Evolutionary conservation across 2,329 filamentous ascomycete genomes (phyloP).

Genomic region (Laburnicola sp.): DNA sequence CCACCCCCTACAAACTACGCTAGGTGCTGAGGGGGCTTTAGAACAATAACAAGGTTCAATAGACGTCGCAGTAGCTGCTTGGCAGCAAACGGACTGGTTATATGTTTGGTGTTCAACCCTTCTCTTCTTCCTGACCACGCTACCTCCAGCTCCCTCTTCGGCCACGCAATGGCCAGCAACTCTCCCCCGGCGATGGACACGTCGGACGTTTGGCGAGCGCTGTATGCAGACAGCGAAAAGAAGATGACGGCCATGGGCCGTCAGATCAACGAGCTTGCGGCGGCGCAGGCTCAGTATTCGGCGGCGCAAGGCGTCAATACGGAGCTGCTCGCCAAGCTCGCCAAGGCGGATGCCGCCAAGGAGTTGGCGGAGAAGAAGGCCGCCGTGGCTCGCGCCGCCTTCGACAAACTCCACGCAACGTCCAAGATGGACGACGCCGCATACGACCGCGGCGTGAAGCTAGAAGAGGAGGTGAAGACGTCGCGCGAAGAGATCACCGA

Average conservation of each 20-base stretch:
- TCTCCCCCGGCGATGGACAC: neutral
- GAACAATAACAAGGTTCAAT: too few relatives aligned
- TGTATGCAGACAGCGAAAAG: neutral
- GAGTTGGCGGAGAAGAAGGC: neutral
- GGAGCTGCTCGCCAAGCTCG: neutral
- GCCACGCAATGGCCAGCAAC: neutral
- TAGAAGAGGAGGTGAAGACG: neutral
- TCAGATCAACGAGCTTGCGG: neutral
- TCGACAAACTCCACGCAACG: neutral
- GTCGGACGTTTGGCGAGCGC: neutral
- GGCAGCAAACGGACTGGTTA: too few relatives aligned
- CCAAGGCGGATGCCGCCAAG: neutral
- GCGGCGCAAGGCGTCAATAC: neutral
- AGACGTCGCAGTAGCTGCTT: too few relatives aligned
- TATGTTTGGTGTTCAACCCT: too few relatives aligned
- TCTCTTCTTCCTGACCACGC: neutral
- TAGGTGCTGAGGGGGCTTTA: too few relatives aligned
- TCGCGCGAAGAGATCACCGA: too few relatives aligned
- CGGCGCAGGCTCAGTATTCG: neutral
- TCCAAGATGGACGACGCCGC: neutral
- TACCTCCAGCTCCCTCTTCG: too few relatives aligned
- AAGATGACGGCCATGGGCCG: neutral
- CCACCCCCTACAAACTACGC: too few relatives aligned
- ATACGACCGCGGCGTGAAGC: neutral
- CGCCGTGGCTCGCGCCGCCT: neutral